Base-by-base conservation (phyloP, 768 basidiomycete species). In the Leccinum olivaceopallidum region DNA sequence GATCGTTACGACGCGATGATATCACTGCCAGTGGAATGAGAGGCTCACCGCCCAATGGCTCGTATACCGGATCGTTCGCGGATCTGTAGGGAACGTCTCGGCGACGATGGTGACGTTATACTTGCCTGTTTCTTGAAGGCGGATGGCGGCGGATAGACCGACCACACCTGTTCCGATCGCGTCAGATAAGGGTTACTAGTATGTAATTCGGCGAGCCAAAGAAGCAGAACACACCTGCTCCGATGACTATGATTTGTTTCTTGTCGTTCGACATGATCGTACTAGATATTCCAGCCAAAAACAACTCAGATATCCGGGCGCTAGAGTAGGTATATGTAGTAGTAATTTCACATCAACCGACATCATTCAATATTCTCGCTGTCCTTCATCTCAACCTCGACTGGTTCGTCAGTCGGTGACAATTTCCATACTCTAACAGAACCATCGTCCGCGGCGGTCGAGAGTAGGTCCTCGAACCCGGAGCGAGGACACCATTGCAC, bases 381-480 rank as follows among this genome's bases (percentile, higher is more conserved):
- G 20, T 5, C n/a, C 2, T 30, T n/a, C n/a, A 52, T 52, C 49
- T 52, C 18, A 53, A 34, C 6, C 22, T 53, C 20, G 34, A 36
- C 32, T 16, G 22, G 34, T 34, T 7, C 28, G 16, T 53, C 22
- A 26, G 14, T 8, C 6, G 67, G 22, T 7, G 28, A 56, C 37
- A 86, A 64, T 65, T 69, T 81, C 96, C 95, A 99, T n/a, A 98
- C 81, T 67, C 83, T 86, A 14, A 90, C 81, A 32, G 78, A 70
- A 8, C 93, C 91, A 72, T 98, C 96, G 69, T 99, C 96, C 0
- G 91, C 94, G 5, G 88, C 84, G 2, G 89, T 93, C 2, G 90
- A 92, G 3, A 98, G 74, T 4, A 95, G 56, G 62, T 88, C 81
- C 61, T 85, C 80, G 53, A 79, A 80, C 1, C 88, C 89, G 20